Percentiles rank a stretch among this genome's conserved stretches.
Evolutionary conservation across 2,329 filamentous ascomycete species (phyloP).

Genomic region (Diaporthe vaccinii): DNA sequence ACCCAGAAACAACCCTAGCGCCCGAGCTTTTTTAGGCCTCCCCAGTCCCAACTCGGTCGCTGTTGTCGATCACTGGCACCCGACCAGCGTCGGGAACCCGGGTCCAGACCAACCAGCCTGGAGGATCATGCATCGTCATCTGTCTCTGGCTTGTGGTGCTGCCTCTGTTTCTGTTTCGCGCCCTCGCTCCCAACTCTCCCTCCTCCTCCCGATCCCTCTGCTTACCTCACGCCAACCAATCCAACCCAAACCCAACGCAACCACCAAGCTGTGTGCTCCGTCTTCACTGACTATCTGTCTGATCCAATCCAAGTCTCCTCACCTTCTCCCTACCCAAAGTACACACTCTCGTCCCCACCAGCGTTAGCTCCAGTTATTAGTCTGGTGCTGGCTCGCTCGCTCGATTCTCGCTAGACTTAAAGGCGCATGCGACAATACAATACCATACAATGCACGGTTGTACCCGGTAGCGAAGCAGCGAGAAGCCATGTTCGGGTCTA

Average conservation of each 20-base stretch:
- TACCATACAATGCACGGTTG: constrained; percentile 25
- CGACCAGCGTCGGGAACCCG: constrained; percentile 20
- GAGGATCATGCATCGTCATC: constrained; percentile 27
- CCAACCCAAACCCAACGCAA: not conserved
- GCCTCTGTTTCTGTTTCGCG: constrained; percentile 8
- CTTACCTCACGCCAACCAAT: not conserved
- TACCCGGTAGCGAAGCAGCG: constrained; percentile 24
- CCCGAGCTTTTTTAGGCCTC: constrained; percentile 10
- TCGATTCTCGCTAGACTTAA: not conserved
- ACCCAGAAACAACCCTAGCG: constrained; percentile 19
- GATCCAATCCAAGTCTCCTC: not conserved
- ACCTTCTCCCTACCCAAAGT: not conserved
- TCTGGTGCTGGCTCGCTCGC: constrained; percentile 3
- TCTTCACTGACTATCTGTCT: not conserved
- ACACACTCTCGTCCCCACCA: not conserved
- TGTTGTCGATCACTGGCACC: constrained; percentile 25
- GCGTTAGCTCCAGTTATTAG: constrained; percentile 14
- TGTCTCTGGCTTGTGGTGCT: not conserved
- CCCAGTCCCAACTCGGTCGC: constrained; percentile 10
- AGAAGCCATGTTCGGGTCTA: constrained; percentile 64
- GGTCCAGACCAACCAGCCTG: not conserved
- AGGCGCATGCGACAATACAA: constrained; percentile 24
- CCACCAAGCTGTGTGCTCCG: not conserved
- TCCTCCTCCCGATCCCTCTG: not conserved
- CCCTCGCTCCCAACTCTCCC: not conserved